Evolutionary conservation across 2,329 filamentous ascomycete genomes (phyloP).

Genomic region (Daldinia eschscholtzii): DNA sequence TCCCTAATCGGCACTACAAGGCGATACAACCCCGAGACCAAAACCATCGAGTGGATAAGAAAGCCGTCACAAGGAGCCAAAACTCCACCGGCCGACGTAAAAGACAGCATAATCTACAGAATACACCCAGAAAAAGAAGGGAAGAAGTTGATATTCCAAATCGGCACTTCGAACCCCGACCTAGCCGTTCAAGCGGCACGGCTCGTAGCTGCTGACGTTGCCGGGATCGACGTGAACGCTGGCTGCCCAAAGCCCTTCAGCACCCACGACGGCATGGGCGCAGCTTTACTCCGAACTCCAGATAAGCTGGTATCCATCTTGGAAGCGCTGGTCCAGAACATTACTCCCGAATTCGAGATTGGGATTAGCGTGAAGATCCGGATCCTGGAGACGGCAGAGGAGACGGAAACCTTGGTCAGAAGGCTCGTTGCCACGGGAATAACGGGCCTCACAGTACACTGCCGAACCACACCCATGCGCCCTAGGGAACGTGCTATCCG

Average conservation of each 20-base stretch:
- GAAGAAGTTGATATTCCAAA: constrained; percentile 85
- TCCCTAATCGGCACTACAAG: constrained; percentile 90
- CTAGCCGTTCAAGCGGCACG: constrained; percentile 86
- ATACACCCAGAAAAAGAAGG: constrained; percentile 83
- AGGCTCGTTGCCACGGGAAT: constrained; percentile 89
- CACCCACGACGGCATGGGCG: constrained; percentile 94
- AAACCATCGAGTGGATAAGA: constrained; percentile 87
- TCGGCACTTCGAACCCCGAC: constrained; percentile 87
- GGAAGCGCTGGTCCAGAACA: constrained; percentile 81
- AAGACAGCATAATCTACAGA: constrained; percentile 82
- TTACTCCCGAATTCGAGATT: constrained; percentile 83
- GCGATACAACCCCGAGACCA: constrained; percentile 79
- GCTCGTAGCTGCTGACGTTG: constrained; percentile 87
- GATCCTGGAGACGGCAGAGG: constrained; percentile 79
- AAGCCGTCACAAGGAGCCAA: constrained; percentile 77
- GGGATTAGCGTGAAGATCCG: constrained; percentile 98
- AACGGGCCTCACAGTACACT: constrained; percentile 92
- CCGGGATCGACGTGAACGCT: constrained; percentile 95
- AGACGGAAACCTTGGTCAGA: constrained; percentile 82
- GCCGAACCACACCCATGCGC: constrained; percentile 95
- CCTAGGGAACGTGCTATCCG: constrained; percentile 89
- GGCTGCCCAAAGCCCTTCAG: constrained; percentile 99
- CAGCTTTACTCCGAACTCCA: constrained; percentile 86
- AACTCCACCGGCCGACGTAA: constrained; percentile 64
- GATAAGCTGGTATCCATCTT: constrained; percentile 88